phyloP scores from a whole-genome alignment of 345 rosid species.

The Syzygium grande region DNA sequence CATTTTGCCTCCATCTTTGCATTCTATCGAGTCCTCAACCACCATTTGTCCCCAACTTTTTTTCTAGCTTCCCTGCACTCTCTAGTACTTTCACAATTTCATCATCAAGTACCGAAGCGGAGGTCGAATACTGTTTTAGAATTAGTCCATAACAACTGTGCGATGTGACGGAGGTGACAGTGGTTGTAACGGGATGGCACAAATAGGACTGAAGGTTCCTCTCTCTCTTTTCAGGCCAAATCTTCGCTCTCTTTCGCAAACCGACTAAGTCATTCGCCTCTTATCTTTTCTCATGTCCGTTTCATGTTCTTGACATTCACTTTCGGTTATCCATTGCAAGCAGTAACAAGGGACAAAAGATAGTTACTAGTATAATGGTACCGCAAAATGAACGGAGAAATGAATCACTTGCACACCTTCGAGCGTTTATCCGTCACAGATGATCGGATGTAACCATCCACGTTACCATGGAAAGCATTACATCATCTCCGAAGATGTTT shows the following conservation, averaged over 20 bases:
- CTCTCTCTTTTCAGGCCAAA: slow-evolving; percentile 55
- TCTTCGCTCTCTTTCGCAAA: slow-evolving; percentile 70
- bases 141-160: slow-evolving; percentile 63
- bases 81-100: slow-evolving; percentile 60
- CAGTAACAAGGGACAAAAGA: background rate
- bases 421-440: too few relatives aligned
- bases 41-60: slow-evolving; percentile 66
- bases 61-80: slow-evolving; percentile 75
- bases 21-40: slow-evolving; percentile 72
- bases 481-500: too few relatives aligned
- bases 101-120: slow-evolving; percentile 23
- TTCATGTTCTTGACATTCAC: slow-evolving; percentile 25
- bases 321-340: slow-evolving; percentile 40
- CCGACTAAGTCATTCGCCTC: slow-evolving; percentile 41
- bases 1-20: slow-evolving; percentile 76
- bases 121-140: slow-evolving; percentile 58
- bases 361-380: too few relatives aligned
- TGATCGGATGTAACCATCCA: too few relatives aligned
- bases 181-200: slow-evolving; percentile 60
- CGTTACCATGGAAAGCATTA: too few relatives aligned
- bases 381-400: too few relatives aligned
- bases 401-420: too few relatives aligned
- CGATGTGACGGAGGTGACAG: slow-evolving; percentile 60
- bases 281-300: slow-evolving; percentile 39
- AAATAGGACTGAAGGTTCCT: slow-evolving; percentile 60